Base-by-base conservation (phyloP, 2,329 filamentous ascomycete species). In the Cordyceps farinosa region DNA sequence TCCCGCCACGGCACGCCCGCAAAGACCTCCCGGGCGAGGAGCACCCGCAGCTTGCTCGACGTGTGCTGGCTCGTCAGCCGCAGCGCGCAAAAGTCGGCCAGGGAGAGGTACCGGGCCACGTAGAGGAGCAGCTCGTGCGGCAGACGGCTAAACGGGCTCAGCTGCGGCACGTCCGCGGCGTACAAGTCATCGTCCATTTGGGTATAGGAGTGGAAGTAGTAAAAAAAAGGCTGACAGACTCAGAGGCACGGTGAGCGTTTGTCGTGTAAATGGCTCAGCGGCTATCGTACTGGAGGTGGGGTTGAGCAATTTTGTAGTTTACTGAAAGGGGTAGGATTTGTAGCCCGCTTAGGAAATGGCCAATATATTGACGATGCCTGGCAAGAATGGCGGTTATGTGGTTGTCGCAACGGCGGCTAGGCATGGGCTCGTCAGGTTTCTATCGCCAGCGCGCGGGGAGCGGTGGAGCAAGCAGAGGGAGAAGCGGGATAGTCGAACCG, bases 1-100 rank as follows among this genome's bases (percentile, higher is more conserved):
- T 79, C 73, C 59, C 77, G 75, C 76, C 79, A 82, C 57, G 76
- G 75, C 52, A 81, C 70, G 22, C 75, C 75, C 30, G 71, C 73
- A 69, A 84, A 81, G 60, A 71, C 66, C 3, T 76, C 67, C n/a
- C 72, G 68, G 32, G 82, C 67, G 63, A 82, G 70, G 63, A 76
- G 79, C 30, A 79, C 75, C 65, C 77, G 77, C 61, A 79, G 79
- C 3, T 80, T 70, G 36, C 76, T 73, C 45, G 79, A 78, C 44
- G 78, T 69, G 32, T 70, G 72, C 15, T 69, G 71, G 44, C 73
- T 77, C 56, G 71, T 71, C 36, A 78, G 75, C 13, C 81, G 77
- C 45, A 83, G 74, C 60, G 68, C 72, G 63, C 73, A 74, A 45
- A 80, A 76, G 22, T 78, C 74, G 22, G 71, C 63, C 5, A 69